These are phyloP conservation scores for Secale cereale DNA, from an alignment of 176 grass and related monocot species.

Conservation along the genomic window DNA sequence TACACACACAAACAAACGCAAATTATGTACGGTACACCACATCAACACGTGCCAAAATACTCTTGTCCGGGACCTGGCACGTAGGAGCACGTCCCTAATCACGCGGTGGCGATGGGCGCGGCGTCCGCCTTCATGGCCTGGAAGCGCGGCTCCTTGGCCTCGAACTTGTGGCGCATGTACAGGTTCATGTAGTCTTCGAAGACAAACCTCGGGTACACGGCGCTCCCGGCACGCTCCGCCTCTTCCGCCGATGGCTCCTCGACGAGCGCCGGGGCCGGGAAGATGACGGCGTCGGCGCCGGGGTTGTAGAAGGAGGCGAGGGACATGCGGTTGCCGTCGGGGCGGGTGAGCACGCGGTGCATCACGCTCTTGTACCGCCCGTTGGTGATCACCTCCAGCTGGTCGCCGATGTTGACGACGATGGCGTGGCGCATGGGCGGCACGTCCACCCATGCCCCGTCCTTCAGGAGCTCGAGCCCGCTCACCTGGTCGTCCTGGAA, in stretches of 20 bases:
- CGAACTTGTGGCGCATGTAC: constrained; percentile 71
- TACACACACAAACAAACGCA: too few species aligned
- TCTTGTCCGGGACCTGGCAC: neutral
- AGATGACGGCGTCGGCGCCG: constrained; percentile 77
- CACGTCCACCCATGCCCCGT: constrained; percentile 67
- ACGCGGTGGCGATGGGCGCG: constrained; percentile 42
- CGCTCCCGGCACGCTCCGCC: too few species aligned
- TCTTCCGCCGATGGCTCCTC: neutral
- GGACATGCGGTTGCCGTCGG: constrained; percentile 91
- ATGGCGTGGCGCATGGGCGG: constrained; percentile 69
- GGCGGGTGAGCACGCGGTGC: constrained; percentile 75
- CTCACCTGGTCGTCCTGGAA: constrained; percentile 93
- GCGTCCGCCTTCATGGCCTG: constrained; percentile 68
- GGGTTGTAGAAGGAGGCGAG: constrained; percentile 97
- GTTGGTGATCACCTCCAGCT: constrained; percentile 97
- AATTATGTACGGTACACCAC: neutral
- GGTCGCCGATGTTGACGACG: constrained; percentile 91
- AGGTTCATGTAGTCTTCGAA: constrained; percentile 99
- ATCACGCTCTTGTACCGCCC: constrained; percentile 84
- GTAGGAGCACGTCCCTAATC: neutral
- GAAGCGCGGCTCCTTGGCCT: constrained; percentile 92
- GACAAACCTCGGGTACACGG: constrained; percentile 73
- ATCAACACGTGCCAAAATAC: neutral
- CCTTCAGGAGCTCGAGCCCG: constrained; percentile 83
- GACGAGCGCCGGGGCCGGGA: constrained; percentile 53